Base-by-base conservation (phyloP, 2,329 filamentous ascomycete species). In the Aureobasidium zeae region DNA sequence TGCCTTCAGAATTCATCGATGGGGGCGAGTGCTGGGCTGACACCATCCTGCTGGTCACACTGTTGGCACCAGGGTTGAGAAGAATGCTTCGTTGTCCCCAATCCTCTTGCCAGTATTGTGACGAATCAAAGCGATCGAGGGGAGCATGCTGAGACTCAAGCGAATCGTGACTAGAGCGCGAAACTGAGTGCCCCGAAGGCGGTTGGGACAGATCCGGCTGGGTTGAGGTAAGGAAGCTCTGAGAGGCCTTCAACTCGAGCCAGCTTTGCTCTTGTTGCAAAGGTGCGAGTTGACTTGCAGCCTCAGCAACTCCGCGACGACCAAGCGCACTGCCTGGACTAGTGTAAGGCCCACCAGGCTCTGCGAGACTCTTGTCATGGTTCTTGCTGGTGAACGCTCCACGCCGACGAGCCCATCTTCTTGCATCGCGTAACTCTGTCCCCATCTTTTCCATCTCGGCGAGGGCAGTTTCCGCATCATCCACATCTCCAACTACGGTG, bases 401-500 rank as follows among this genome's bases (percentile, higher is more conserved):
- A 12, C 37, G 37, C 37, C 13, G 20, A 8, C 37, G 26, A 8
- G 37, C 37, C 37, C 37, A 41, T 9, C 29, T 41, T 17, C 37
- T 32, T 11, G 37, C 37, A 4, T 41, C 15, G 5, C 37, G 28
- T 9, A 41, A 19, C 10, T 13, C 32, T 11, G 28, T 41, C 9
- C 37, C 30, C 34, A 39, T 45, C 26, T 19, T 26, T 12, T 21
- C 34, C 31, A 45, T 39, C 7, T 37, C 28, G 15, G 20, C 11
- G 3, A 41, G 28, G n/a, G 37, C 37, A 16, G 37, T 19, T 2
- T 41, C 37, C 9, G 32, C 37, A 22, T 46, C 35, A 10, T 47
- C 42, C 9, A 46, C 37, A 11, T 42, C 49, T 21, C 47, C 33
- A 7, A 38, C 44, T 4, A 50, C 39, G 13, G 32, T 29, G 3